phyloP scores from a whole-genome alignment of 1,284 basidiomycete genomes.

The Pascua guehoae region DNA sequence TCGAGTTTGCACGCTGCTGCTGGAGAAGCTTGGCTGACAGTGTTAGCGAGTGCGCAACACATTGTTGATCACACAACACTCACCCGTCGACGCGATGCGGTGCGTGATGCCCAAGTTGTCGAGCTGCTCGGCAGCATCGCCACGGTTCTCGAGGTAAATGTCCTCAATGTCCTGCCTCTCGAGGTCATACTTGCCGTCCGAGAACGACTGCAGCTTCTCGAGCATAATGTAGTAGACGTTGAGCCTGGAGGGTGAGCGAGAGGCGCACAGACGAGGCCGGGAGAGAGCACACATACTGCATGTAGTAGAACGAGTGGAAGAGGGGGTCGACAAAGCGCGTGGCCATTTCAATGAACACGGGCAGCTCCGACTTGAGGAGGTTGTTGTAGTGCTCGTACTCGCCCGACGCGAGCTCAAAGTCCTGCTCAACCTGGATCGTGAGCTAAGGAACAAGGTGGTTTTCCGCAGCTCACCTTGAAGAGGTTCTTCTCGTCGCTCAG shows the following conservation, averaged over 20 bases:
- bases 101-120: constrained; percentile 75
- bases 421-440: constrained; percentile 81
- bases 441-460: not conserved
- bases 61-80: constrained; percentile 32
- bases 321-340: constrained; percentile 91
- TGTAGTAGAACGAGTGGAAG: constrained; percentile 98
- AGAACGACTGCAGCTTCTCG: constrained; percentile 85
- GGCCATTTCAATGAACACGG: constrained; percentile 80
- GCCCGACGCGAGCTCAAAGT: constrained; percentile 87
- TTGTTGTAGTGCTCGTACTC: constrained; percentile 98
- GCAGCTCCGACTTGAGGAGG: constrained; percentile 86
- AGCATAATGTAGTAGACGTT: constrained; percentile 92
- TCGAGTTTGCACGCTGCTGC: constrained; percentile 5
- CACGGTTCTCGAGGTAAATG: constrained; percentile 74
- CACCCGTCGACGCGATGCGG: constrained; percentile 76
- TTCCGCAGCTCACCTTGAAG: constrained; percentile 68
- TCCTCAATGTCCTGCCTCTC: constrained; percentile 67
- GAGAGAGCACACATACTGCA: constrained; percentile 71
- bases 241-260: constrained; percentile 55
- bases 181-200: constrained; percentile 77
- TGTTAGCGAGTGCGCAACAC: not conserved
- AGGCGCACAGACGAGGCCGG: not conserved
- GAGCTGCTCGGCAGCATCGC: constrained; percentile 71
- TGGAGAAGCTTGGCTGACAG: constrained; percentile 26
- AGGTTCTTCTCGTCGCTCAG: constrained; percentile 90